Percentiles rank a stretch among this genome's conserved stretches.
These are phyloP conservation scores for Udeniomyces megalosporus DNA, from an alignment of 768 basidiomycete species.

Conservation along the genomic window DNA sequence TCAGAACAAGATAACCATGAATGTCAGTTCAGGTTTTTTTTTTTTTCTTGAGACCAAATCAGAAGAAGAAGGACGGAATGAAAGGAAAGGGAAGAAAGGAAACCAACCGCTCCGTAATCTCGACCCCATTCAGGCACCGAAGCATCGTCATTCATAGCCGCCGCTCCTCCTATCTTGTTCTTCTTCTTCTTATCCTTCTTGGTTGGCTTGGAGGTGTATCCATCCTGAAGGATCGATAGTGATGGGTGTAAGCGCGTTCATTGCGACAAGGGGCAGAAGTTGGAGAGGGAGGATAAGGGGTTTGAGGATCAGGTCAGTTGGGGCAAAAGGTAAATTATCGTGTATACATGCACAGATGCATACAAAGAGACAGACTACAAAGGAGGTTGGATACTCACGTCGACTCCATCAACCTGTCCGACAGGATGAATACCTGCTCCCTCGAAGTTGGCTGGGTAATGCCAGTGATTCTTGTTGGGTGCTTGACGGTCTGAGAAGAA, in stretches of 20 bases:
- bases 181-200: slow-evolving; percentile 13
- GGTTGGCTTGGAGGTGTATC: slow-evolving; percentile 3
- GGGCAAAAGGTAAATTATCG: background rate
- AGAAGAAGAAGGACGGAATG: background rate
- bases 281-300: background rate
- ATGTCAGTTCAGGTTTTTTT: no score
- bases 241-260: no score
- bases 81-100: background rate
- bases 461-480: slow-evolving; percentile 28
- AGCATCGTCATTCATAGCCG: slow-evolving; percentile 20
- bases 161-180: no score
- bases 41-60: no score
- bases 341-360: background rate
- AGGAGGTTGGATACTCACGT: background rate
- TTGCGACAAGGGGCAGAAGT: no score
- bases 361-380: background rate
- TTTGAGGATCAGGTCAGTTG: no score
- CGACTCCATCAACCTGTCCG: no score
- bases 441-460: slow-evolving; percentile 32
- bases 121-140: slow-evolving; percentile 30
- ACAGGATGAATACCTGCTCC: slow-evolving; percentile 21
- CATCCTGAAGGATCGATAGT: no score
- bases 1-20: background rate
- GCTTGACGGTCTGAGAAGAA: slow-evolving; percentile 18
- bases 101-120: slow-evolving; percentile 23